Evolutionary conservation across 1,139 yeast genomes (phyloP), one percentile per base, ranked within the genome.

Genomic region (Zygosaccharomyces sapae): DNA sequence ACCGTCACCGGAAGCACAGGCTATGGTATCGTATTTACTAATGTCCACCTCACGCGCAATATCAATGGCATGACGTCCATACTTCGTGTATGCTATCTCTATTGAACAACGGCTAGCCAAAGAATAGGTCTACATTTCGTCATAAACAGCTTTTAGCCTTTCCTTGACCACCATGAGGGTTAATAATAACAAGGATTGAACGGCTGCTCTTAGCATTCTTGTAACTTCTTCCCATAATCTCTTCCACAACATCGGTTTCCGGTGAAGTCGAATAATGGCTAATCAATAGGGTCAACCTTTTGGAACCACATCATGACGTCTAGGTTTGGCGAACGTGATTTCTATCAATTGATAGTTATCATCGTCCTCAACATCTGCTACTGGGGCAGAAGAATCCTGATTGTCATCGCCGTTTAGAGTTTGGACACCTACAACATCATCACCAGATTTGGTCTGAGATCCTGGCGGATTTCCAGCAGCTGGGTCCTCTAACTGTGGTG

Each of bases 1-100:
- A 10, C 98, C 98, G 67, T 92, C 98, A 3, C 98, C 98, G 0
- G 96, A 87, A 44, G 96, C 92, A 68, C 97, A 89, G 1, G 86
- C 85, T 39, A 92, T 75, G 1, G 86, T 77, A 64, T 90, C 97
- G 62, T 78, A 89, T 45, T 74, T 70, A n/a, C 72, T 70, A 3
- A 82, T 60, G 51, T 80, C 79, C 51, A 83, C 53, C 2, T 71
- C 72, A 35, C 70, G 66, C 1, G 85, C 95, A 24, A 89, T 77
- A 38, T 88, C 90, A 2, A 69, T 67, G 0, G 95, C 97, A 62
- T 92, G 97, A 9, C 76, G 75, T 31, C 71, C 67, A 62, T 85
- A 81, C 48, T 77, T 68, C 0, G 98, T 92, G 54, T 77, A 77
- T 13, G 71, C 65, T 16, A 83, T 77, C 3, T 81, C 81, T 20